Conservation (phyloP, 176 grass and related monocot species). For the Eleusine indica region DNA sequence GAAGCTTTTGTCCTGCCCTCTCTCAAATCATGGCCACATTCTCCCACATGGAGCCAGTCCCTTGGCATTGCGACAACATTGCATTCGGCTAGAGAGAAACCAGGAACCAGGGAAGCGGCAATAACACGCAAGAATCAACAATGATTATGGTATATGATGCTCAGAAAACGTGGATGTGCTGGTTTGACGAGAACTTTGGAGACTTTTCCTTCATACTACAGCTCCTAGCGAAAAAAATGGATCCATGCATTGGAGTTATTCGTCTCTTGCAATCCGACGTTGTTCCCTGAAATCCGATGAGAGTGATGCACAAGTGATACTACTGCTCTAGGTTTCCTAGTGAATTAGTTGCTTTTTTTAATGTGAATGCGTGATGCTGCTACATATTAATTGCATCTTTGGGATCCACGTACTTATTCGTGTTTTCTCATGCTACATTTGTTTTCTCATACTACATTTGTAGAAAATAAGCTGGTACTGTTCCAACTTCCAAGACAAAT, state of each 20-base stretch:
- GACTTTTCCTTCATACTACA: too few relatives aligned
- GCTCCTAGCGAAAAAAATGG: too few relatives aligned
- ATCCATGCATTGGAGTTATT: too few relatives aligned
- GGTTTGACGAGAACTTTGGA: too few relatives aligned
- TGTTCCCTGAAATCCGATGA: too few relatives aligned
- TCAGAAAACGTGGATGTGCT: neutral
- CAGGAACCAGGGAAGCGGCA: neutral
- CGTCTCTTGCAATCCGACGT: too few relatives aligned
- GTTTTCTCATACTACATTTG: neutral
- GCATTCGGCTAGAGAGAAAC: neutral
- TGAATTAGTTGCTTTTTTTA: too few relatives aligned
- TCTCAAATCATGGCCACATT: slow-evolving; percentile 28
- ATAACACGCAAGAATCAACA: slow-evolving; percentile 25
- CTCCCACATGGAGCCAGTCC: slow-evolving; percentile 22
- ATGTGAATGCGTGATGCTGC: too few relatives aligned
- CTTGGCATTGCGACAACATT: slow-evolving; percentile 5
- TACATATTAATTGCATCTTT: neutral
- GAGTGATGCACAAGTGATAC: too few relatives aligned
- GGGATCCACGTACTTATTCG: neutral
- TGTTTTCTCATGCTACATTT: neutral
- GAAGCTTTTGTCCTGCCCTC: slow-evolving; percentile 15
- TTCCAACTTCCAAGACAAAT: neutral
- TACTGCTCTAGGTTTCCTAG: too few relatives aligned
- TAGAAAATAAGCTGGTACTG: neutral
- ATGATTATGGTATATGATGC: neutral